Percentiles rank a stretch among this genome's conserved stretches.
Evolutionary conservation across 2,329 filamentous ascomycete genomes (phyloP).

Genomic region (Simplicillium sp.): DNA sequence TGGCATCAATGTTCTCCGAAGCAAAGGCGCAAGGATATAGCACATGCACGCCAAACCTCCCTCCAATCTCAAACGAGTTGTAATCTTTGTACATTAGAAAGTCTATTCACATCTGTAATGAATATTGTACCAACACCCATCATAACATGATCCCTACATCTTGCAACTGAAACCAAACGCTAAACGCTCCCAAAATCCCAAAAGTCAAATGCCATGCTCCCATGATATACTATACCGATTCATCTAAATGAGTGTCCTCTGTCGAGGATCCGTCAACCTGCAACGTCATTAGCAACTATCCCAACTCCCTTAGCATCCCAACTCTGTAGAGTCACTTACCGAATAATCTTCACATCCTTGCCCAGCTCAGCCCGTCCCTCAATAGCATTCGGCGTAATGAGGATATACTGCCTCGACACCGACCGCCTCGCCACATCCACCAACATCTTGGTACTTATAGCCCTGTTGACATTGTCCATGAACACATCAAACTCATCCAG

Average conservation of each 20-base stretch:
- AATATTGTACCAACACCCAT: conserved; percentile 1
- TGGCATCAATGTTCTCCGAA: conserved; percentile 73
- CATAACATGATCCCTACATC: not conserved
- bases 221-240: not conserved
- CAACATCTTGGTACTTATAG: conserved; percentile 88
- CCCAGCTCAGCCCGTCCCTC: conserved; percentile 46
- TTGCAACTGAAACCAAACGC: not conserved
- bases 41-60: not conserved
- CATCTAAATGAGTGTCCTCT: conserved; percentile 31
- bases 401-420: conserved; percentile 86
- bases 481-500: conserved; percentile 98
- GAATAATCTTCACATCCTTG: conserved; percentile 70
- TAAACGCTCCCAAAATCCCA: not conserved
- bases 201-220: conserved; percentile 1
- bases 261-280: conserved; percentile 51
- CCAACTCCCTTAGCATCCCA: not conserved
- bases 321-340: no score
- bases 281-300: conserved; percentile 11
- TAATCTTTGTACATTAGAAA: no score
- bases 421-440: conserved; percentile 76
- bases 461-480: conserved; percentile 96
- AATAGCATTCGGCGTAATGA: conserved; percentile 91
- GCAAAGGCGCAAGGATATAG: conserved; percentile 76
- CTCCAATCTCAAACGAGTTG: no score
- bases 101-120: not conserved